Evolutionary conservation across 352 stramenopile genomes (phyloP).

Genomic region (Globisporangium cederbergense): DNA sequence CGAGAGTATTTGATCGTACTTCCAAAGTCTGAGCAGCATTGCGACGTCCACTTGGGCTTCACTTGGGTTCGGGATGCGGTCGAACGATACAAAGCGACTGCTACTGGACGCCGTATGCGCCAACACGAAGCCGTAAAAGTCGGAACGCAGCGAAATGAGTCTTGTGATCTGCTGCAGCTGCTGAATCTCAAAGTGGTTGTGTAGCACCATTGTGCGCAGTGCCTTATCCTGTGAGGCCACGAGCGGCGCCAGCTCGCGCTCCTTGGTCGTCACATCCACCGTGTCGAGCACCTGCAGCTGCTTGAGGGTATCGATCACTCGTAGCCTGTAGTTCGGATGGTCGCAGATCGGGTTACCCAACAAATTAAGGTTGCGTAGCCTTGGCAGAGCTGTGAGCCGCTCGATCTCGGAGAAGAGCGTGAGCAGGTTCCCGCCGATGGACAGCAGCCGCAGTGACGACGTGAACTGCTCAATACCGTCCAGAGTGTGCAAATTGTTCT

Average conservation of each 20-base stretch:
- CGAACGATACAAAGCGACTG: constrained; percentile 25
- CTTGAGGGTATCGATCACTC: constrained; percentile 42
- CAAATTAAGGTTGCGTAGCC: constrained; percentile 66
- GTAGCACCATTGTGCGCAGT: constrained; percentile 40
- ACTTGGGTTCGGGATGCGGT: constrained; percentile 48
- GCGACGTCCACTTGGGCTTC: constrained; percentile 36
- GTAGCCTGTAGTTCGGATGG: constrained; percentile 67
- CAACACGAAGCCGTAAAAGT: constrained; percentile 49
- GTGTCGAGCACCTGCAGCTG: constrained; percentile 61
- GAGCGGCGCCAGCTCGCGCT: constrained; percentile 40
- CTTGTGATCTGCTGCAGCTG: constrained; percentile 53
- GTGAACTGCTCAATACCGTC: constrained; percentile 63
- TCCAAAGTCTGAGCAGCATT: constrained; percentile 48
- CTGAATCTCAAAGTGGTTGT: constrained; percentile 72
- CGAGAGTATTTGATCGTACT: constrained; percentile 34
- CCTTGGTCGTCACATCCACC: constrained; percentile 50
- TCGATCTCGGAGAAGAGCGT: constrained; percentile 38
- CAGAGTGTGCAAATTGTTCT: constrained; percentile 60
- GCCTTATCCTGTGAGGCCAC: constrained; percentile 58
- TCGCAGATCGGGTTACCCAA: constrained; percentile 72
- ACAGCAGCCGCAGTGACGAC: constrained; percentile 47
- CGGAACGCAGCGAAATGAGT: constrained; percentile 46
- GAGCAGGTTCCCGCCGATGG: constrained; percentile 58
- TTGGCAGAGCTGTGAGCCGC: constrained; percentile 29
- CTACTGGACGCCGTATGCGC: constrained; percentile 9